Evolutionary conservation across 2,329 filamentous ascomycete species (phyloP).

Genomic region (Lachnellula arida): DNA sequence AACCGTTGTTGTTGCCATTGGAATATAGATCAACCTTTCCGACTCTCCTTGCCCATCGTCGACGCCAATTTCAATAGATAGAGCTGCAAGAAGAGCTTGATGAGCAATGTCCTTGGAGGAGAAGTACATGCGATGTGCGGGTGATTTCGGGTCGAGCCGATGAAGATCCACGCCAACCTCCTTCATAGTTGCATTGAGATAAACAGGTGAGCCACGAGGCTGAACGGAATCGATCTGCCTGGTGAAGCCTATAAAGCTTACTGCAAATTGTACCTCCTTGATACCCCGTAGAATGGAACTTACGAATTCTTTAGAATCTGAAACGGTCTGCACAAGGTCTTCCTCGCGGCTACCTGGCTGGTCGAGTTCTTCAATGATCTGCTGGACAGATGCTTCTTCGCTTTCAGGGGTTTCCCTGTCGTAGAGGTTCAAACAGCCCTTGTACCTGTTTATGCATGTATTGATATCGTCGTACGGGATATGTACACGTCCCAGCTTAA

Average conservation of each 20-base stretch:
- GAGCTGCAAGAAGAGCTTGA: slow-evolving; percentile 84
- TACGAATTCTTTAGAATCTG: slow-evolving; percentile 88
- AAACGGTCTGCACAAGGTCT: slow-evolving; percentile 75
- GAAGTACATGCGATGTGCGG: slow-evolving; percentile 98
- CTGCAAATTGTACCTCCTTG: slow-evolving; percentile 92
- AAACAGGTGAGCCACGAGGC: slow-evolving; percentile 64
- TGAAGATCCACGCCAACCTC: slow-evolving; percentile 92
- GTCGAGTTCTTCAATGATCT: slow-evolving; percentile 71
- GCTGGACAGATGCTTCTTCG: slow-evolving; percentile 61
- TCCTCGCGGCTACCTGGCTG: slow-evolving; percentile 52
- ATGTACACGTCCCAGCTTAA: slow-evolving; percentile 88
- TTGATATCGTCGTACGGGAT: slow-evolving; percentile 84
- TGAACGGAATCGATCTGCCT: slow-evolving; percentile 69
- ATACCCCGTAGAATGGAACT: slow-evolving; percentile 87
- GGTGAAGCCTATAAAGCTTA: slow-evolving; percentile 84
- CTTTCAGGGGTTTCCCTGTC: slow-evolving; percentile 35
- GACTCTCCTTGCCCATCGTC: slow-evolving; percentile 85
- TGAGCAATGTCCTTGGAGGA: slow-evolving; percentile 88
- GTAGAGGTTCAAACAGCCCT: slow-evolving; percentile 37
- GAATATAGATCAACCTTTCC: slow-evolving; percentile 85
- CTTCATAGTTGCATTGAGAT: slow-evolving; percentile 88
- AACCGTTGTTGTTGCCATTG: slow-evolving; percentile 94
- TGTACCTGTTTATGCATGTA: slow-evolving; percentile 54
- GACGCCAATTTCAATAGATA: slow-evolving; percentile 87
- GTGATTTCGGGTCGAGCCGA: slow-evolving; percentile 84